These are phyloP conservation scores for Exidia glandulosa DNA, from an alignment of 768 basidiomycete species.

Conservation along the genomic window DNA sequence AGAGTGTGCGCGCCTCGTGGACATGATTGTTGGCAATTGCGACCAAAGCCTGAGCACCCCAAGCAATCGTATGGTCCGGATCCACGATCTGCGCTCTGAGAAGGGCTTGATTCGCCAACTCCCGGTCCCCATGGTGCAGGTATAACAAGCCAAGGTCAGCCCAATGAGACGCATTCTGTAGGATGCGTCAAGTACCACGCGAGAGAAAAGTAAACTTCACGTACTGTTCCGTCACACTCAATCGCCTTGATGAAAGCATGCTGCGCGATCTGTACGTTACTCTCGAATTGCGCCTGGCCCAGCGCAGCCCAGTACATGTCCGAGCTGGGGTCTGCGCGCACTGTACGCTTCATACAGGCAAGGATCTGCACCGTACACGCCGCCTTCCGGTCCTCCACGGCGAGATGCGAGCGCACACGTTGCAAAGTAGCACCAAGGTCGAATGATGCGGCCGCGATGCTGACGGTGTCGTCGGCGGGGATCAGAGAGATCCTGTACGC, in stretches of 20 bases:
- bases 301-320: constrained; percentile 74
- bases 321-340: constrained; percentile 63
- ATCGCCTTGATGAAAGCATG: constrained; percentile 86
- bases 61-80: constrained; percentile 78
- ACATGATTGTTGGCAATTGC: constrained; percentile 49
- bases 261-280: constrained; percentile 66
- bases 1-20: constrained; percentile 51
- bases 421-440: constrained; percentile 62
- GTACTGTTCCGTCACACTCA: constrained; percentile 75
- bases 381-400: constrained; percentile 19
- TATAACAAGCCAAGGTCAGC: constrained; percentile 82
- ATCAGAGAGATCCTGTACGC: constrained; percentile 15
- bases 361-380: constrained; percentile 33
- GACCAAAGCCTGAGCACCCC: constrained; percentile 81
- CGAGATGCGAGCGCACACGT: constrained; percentile 29
- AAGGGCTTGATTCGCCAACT: constrained; percentile 79
- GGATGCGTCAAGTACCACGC: not conserved
- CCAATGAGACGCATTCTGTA: constrained; percentile 68
- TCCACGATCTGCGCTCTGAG: constrained; percentile 83
- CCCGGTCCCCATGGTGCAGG: constrained; percentile 62
- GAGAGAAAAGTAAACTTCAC: constrained; percentile 8
- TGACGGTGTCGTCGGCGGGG: constrained; percentile 37
- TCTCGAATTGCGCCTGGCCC: constrained; percentile 58
- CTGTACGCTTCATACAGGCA: constrained; percentile 50
- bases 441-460: constrained; percentile 52